phyloP scores from a whole-genome alignment of 495 filamentous ascomycete species.

The Aspergillus avenaceus region DNA sequence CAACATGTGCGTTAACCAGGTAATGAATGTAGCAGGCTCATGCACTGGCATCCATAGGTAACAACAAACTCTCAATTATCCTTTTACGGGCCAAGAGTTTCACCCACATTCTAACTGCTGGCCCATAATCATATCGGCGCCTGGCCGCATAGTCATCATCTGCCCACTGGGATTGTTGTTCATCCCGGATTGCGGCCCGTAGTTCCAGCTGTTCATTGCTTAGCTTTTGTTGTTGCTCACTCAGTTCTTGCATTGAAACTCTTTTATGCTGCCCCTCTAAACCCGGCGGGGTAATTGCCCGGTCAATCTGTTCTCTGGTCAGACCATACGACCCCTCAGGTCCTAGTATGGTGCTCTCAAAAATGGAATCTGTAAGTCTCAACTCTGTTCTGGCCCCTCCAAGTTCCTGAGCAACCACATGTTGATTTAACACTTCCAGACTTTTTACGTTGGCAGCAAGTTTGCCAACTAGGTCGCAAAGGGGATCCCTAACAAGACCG shows the following conservation, averaged over 20 bases:
- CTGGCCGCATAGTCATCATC: conserved; percentile 46
- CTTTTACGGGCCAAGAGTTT: conserved; percentile 40
- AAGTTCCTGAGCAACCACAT: conserved; percentile 18
- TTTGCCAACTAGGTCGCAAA: conserved; percentile 33
- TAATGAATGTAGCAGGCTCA: background rate
- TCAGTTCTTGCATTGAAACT: conserved; percentile 23
- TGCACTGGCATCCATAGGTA: background rate
- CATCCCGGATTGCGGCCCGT: conserved; percentile 37
- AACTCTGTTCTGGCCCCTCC: background rate
- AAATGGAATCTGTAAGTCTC: background rate
- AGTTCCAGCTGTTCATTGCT: conserved; percentile 29
- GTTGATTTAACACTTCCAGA: conserved; percentile 31
- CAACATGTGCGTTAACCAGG: too few species aligned
- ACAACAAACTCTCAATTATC: conserved; percentile 23
- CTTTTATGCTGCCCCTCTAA: conserved; percentile 14
- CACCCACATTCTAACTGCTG: conserved; percentile 42
- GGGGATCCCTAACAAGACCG: conserved; percentile 50
- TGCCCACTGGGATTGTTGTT: conserved; percentile 32
- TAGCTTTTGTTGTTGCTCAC: conserved; percentile 25
- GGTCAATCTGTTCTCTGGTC: conserved; percentile 29
- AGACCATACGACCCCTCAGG: conserved; percentile 32
- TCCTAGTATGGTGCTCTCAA: conserved; percentile 25
- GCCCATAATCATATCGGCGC: conserved; percentile 45
- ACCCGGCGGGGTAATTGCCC: conserved; percentile 15
- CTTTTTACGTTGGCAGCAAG: conserved; percentile 46